A percentile compares a stretch with the other conserved stretches of the same genome.
These are phyloP conservation scores for Wallacemonas sp. DNA, from an alignment of 208 protist genomes.

Conservation along the genomic window DNA sequence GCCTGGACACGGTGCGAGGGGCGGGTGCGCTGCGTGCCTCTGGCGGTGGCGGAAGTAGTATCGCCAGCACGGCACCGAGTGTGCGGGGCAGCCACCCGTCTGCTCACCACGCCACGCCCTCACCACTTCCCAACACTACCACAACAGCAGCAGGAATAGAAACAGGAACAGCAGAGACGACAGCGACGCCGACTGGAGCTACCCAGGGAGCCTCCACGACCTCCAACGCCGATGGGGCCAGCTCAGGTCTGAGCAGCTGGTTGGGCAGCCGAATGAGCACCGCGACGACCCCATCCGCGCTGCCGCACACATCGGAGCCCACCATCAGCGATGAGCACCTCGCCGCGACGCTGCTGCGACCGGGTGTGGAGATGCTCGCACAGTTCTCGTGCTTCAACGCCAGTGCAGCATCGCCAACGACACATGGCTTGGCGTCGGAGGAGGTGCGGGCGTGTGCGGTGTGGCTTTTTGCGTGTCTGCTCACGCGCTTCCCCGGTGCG, in stretches of 20 bases:
- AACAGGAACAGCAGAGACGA: no score
- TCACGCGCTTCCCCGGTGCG: conserved; percentile 60
- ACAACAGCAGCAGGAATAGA: not conserved
- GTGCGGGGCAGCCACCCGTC: conserved; percentile 6
- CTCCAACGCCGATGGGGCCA: conserved; percentile 8
- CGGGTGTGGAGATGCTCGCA: conserved; percentile 34
- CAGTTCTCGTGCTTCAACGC: conserved; percentile 23
- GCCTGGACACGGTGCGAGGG: conserved; percentile 39
- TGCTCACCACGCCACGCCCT: not conserved
- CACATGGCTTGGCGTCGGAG: not conserved
- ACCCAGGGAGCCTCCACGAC: not conserved
- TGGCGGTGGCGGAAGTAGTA: conserved; percentile 9
- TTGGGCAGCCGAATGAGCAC: conserved; percentile 41
- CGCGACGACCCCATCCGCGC: no score
- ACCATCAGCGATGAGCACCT: conserved; percentile 32
- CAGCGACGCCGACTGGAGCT: not conserved
- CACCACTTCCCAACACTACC: not conserved
- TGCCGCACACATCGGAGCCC: no score
- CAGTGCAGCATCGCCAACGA: not conserved
- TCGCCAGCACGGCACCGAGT: conserved; percentile 19
- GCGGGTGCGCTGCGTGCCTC: conserved; percentile 15
- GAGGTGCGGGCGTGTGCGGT: conserved; percentile 45
- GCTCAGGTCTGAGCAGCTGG: conserved; percentile 24
- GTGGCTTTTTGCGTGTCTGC: conserved; percentile 41
- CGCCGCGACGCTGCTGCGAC: conserved; percentile 44